Base-by-base conservation (phyloP, 352 stramenopile genomes). In the Pythium dissotocum region DNA sequence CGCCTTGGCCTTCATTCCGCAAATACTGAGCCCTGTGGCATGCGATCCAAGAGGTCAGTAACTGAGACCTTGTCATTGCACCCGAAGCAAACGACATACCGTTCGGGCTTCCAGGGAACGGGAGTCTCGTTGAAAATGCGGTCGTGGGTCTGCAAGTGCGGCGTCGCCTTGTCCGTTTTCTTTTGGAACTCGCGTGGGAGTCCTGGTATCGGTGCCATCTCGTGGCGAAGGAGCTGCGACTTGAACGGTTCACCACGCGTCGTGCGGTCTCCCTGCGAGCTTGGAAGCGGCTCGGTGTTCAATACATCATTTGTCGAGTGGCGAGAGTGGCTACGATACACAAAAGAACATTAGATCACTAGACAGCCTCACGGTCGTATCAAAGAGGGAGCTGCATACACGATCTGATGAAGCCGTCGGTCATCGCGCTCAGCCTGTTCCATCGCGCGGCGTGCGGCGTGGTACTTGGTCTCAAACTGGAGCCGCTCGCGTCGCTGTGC, bases 61-160 rank as follows among this genome's bases (percentile, higher is more conserved):
- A 61, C 49, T 40, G n/a, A 35, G n/a, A n/a, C 36, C 46, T 32
- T 32, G 56, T 8, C 12, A 55, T 35, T 18, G 2, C 35, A 42
- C 7, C 2, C 12, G 16, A 4, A 4, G 16, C 5, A 46, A 48
- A 4, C 12, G 14, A 49, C 61, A 8, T 59, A 90, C 83, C 83
- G 71, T 63, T 91, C 75, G 26, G 75, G 66, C 40, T 84, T 78
- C 76, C 83, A 77, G 2, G 83, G 69, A 28, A 88, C 57, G 1
- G 83, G 76, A 38, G 77, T 89, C 58, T 86, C 76, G 63, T 90
- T 92, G 63, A 94, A 94, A 48, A 94, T 71, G 4, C 80, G 83
- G 36, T 86, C 75, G 63, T 90, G 79, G 7, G 82, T 76, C 28
- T 79, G 70, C 30, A 86, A 58, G 1, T 63, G 75, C 28, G 78